A percentile compares a stretch with the other conserved stretches of the same genome.
phyloP scores from a whole-genome alignment of 2,329 filamentous ascomycete genomes.

The Alternaria arborescens region DNA sequence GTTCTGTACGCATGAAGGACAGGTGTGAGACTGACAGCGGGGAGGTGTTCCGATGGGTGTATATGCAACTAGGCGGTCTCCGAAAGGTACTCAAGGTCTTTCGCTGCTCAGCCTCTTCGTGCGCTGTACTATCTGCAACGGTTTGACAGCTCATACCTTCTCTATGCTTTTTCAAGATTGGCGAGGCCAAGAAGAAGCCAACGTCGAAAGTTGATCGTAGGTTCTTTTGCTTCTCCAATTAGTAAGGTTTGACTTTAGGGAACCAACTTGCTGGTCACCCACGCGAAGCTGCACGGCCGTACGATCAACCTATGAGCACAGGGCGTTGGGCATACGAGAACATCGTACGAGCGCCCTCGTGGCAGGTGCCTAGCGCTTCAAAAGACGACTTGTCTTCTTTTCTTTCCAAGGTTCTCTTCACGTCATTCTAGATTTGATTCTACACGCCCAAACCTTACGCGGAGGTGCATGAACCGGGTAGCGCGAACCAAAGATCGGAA shows the following conservation, averaged over 20 bases:
- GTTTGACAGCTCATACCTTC: constrained; percentile 8
- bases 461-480: constrained; percentile 4
- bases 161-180: background rate
- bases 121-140: constrained; percentile 7
- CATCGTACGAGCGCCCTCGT: background rate
- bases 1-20: constrained; percentile 7
- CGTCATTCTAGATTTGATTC: background rate
- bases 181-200: background rate
- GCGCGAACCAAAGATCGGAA: constrained; percentile 2
- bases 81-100: constrained; percentile 7
- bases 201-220: background rate
- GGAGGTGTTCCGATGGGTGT: constrained; percentile 18
- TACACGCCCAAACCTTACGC: background rate
- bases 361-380: constrained; percentile 1
- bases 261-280: constrained; percentile 2
- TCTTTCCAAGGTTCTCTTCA: background rate
- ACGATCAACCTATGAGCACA: constrained; percentile 14
- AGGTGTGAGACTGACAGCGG: constrained; percentile 24
- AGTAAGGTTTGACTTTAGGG: background rate
- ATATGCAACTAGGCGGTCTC: constrained; percentile 11
- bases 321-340: constrained; percentile 12
- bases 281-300: constrained; percentile 15
- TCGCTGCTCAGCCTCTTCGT: constrained; percentile 2
- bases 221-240: constrained; percentile 3
- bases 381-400: constrained; percentile 9